Evolutionary conservation across 164 flowering plant species (phyloP).

Genomic region (Macadamia integrifolia): DNA sequence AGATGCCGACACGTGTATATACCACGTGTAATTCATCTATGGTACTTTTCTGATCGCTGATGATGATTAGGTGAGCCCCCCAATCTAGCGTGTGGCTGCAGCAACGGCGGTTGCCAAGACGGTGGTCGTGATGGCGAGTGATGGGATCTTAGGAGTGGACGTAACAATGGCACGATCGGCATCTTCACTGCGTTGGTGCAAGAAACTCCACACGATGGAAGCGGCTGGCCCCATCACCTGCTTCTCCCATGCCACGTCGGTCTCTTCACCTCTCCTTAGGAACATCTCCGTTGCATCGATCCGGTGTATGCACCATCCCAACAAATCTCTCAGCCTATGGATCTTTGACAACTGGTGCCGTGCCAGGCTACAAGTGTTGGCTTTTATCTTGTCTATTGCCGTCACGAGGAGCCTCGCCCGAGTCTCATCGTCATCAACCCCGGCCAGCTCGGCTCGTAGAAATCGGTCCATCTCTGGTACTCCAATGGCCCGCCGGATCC

Average conservation of each 20-base stretch:
- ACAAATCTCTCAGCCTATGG: slow-evolving; percentile 25
- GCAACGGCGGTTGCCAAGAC: slow-evolving; percentile 2
- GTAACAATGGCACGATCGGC: background rate
- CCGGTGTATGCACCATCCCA: slow-evolving; percentile 53
- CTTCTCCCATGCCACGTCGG: slow-evolving; percentile 53
- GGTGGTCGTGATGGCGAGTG: background rate
- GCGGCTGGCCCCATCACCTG: slow-evolving; percentile 40
- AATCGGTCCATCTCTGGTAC: slow-evolving; percentile 58
- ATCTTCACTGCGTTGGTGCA: slow-evolving; percentile 4
- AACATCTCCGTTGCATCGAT: slow-evolving; percentile 67
- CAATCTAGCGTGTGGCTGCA: slow-evolving; percentile 3
- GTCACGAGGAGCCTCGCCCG: slow-evolving; percentile 23
- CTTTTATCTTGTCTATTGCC: slow-evolving; percentile 47
- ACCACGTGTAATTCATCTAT: too few relatives aligned
- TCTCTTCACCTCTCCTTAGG: slow-evolving; percentile 25
- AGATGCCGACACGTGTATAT: too few relatives aligned
- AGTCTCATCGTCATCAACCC: slow-evolving; percentile 9
- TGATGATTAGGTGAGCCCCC: too few relatives aligned
- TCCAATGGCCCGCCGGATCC: slow-evolving; percentile 68
- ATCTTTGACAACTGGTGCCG: slow-evolving; percentile 56
- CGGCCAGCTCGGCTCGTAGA: slow-evolving; percentile 25
- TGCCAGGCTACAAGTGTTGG: slow-evolving; percentile 49
- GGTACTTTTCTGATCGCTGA: too few relatives aligned
- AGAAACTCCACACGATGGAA: slow-evolving; percentile 32
- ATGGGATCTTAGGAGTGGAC: background rate